These are phyloP conservation scores for Leucosporidium yakuticum DNA, from an alignment of 768 basidiomycete species.

Conservation along the genomic window DNA sequence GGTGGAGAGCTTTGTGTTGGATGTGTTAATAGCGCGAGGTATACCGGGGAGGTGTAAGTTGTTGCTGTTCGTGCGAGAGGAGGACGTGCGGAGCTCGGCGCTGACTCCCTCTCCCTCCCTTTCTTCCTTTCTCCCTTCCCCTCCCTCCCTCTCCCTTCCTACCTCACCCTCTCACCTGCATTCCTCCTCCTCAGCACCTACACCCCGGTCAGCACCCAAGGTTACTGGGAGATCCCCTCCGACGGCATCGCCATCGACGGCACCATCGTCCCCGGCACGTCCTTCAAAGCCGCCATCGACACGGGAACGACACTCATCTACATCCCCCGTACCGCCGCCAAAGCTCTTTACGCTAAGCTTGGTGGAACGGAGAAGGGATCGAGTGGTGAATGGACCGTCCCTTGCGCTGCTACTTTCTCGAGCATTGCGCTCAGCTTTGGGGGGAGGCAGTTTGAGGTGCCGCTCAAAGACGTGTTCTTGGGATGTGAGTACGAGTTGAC, in stretches of 20 bases:
- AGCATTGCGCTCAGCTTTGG: constrained; percentile 26
- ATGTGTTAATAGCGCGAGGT: constrained; percentile 32
- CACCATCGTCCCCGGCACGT: constrained; percentile 22
- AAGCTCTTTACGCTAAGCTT: constrained; percentile 22
- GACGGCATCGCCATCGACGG: constrained; percentile 30
- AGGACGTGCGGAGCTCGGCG: neutral
- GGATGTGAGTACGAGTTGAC: constrained; percentile 5
- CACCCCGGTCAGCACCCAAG: constrained; percentile 21
- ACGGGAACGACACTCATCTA: constrained; percentile 37
- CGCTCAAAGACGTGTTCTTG: constrained; percentile 29
- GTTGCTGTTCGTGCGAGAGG: neutral
- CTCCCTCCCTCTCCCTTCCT: too few species aligned
- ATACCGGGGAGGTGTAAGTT: constrained; percentile 29
- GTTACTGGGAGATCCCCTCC: constrained; percentile 23
- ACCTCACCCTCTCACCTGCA: too few species aligned
- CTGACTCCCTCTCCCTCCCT: too few species aligned
- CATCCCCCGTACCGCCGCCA: constrained; percentile 23
- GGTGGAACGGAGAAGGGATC: constrained; percentile 18
- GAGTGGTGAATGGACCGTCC: constrained; percentile 24
- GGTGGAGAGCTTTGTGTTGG: constrained; percentile 34
- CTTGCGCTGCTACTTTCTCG: constrained; percentile 22
- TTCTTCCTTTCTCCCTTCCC: too few species aligned
- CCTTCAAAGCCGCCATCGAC: constrained; percentile 35
- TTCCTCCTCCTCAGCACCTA: constrained; percentile 7
- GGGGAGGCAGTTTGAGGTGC: constrained; percentile 27